Base-by-base conservation (phyloP, 2,329 filamentous ascomycete genomes). In the Cyphellophora europaea region DNA sequence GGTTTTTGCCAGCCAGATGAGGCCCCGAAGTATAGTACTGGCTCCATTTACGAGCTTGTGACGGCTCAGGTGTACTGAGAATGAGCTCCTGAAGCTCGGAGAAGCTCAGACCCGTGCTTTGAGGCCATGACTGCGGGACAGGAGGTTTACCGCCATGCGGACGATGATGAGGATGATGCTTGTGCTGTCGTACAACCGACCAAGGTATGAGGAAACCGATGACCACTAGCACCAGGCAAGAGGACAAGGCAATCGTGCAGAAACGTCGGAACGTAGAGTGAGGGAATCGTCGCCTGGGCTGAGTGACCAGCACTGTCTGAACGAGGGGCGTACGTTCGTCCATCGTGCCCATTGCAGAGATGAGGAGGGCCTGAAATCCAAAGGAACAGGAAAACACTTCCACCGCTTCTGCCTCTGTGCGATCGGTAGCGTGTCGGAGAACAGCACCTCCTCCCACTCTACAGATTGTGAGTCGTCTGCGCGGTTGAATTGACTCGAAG, bases 1-100 rank as follows among this genome's bases (percentile, higher is more conserved):
- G 68, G 53, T 89, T 91, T 61, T 80, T 77, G 13, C 84, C 83
- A 1, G 80, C 82, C 32, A 89, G 60, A 58, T 89, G 84, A 12
- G 79, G 71, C 0, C 84, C 84, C 0, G 78, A 65, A 0, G 83
- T 83, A 51, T 89, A 89, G 55, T 88, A 89, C 42, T 66, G 66
- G 56, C 77, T 84, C 82, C 82, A 88, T 59, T 85, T 75, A 43
- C 72, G 67, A 6, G 72, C 72, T 43, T 72, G 72, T 11, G 63
- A 59, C 23, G 67, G 63, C 28, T 66, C 63, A 1, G 75, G 74
- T 2, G 71, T 76, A 11, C 62, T 58, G 4, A 65, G 55, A 17
- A 79, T 55, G 27, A 77, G 65, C 14, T 66, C 54, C 47, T 72
- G 65, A 30, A 80, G 61, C 25, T 73, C 63, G n/a, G 66, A 55